Percentiles rank a stretch among this genome's conserved stretches.
Conservation (phyloP, 2,329 filamentous ascomycete genomes). For the Botrytis fabae region DNA sequence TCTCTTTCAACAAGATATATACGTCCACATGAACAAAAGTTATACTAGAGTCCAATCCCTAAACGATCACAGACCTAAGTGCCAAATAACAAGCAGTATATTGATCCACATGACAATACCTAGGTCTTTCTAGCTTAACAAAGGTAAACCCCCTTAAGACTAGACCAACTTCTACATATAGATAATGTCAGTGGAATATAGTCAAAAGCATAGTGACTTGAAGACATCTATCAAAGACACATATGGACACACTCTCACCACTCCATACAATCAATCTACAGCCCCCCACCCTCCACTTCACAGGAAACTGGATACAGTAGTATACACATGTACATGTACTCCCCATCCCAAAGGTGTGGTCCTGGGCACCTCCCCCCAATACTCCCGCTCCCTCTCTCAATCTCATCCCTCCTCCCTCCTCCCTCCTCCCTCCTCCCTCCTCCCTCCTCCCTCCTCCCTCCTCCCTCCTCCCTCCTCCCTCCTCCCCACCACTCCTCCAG, state of each 20-base stretch:
- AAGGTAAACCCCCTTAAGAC: not conserved
- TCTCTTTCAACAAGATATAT: not conserved
- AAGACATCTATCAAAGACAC: not conserved
- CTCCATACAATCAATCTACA: not conserved
- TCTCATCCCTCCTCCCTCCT: too few relatives aligned
- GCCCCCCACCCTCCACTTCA: not conserved
- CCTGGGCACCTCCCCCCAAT: too few relatives aligned
- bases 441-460: too few relatives aligned
- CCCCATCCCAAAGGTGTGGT: too few relatives aligned
- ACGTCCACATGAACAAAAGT: not conserved
- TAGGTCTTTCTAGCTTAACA: not conserved
- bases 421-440: too few relatives aligned
- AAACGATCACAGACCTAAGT: not conserved
- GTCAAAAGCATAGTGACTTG: not conserved
- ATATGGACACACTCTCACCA: not conserved
- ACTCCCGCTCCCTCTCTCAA: too few relatives aligned
- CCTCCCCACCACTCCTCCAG: too few relatives aligned
- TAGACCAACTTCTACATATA: not conserved
- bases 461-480: too few relatives aligned
- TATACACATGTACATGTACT: too few relatives aligned
- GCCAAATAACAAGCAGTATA: not conserved
- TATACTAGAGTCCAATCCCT: not conserved
- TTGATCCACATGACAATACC: not conserved
- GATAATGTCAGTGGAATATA: not conserved
- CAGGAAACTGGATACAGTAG: too few relatives aligned